phyloP scores from a whole-genome alignment of 2,329 filamentous ascomycete species.

The Colletotrichum limetticola region DNA sequence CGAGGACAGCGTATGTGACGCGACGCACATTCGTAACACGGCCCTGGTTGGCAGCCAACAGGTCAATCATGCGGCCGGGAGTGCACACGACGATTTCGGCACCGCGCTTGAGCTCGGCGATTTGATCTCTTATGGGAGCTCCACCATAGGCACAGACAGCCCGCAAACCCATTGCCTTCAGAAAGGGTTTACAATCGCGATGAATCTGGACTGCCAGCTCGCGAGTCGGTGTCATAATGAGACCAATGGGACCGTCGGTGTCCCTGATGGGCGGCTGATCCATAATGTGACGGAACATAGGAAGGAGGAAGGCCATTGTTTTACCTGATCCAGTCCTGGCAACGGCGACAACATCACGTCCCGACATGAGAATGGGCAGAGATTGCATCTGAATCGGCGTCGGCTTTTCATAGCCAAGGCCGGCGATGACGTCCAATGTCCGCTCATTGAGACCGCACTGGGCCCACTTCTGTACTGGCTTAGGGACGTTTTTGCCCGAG shows the following conservation, averaged over 20 bases:
- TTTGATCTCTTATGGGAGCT: conserved; percentile 96
- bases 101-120: conserved; percentile 93
- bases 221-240: conserved; percentile 94
- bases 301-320: conserved; percentile 92
- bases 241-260: conserved; percentile 85
- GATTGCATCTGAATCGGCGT: conserved; percentile 97
- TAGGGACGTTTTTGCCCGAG: conserved; percentile 86
- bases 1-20: conserved; percentile 93
- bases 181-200: conserved; percentile 91
- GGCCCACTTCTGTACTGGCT: conserved; percentile 95
- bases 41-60: conserved; percentile 92
- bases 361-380: conserved; percentile 94
- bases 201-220: conserved; percentile 96
- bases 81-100: conserved; percentile 96
- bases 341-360: conserved; percentile 93
- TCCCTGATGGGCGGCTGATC: conserved; percentile 86
- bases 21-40: conserved; percentile 90
- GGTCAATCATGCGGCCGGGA: conserved; percentile 93
- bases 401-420: conserved; percentile 85
- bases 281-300: conserved; percentile 98
- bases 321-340: conserved; percentile 98
- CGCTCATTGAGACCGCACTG: conserved; percentile 91
- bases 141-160: conserved; percentile 95
- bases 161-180: conserved; percentile 85
- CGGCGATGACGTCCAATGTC: conserved; percentile 85